Percentiles rank a stretch among this genome's conserved stretches.
Conservation (phyloP, 345 rosid genomes). For the Hypericum androsaemum region DNA sequence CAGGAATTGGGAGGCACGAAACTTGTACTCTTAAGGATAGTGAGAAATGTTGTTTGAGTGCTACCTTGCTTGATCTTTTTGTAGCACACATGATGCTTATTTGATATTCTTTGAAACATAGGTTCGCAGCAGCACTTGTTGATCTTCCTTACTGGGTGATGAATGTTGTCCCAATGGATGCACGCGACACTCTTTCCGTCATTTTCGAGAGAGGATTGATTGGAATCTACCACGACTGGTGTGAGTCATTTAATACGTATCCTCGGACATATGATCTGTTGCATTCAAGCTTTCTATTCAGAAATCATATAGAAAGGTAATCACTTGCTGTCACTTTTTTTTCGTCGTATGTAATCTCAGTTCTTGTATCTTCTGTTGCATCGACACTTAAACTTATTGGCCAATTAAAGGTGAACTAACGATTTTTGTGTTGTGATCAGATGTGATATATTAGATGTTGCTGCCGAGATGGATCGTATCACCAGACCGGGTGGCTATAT, state of each 20-base stretch:
- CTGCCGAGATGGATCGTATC: constrained; percentile 66
- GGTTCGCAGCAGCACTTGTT: constrained; percentile 75
- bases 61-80: not conserved
- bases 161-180: constrained; percentile 71
- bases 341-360: not conserved
- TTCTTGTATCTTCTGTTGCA: not conserved
- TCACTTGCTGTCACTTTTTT: not conserved
- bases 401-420: too few relatives aligned
- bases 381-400: too few relatives aligned
- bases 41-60: too few relatives aligned
- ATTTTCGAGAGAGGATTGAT: constrained; percentile 76
- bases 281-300: constrained; percentile 64
- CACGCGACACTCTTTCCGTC: constrained; percentile 51
- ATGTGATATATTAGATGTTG: constrained; percentile 49
- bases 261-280: constrained; percentile 79
- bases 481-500: constrained; percentile 74
- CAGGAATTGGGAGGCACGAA: too few relatives aligned
- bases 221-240: constrained; percentile 88
- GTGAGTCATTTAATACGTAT: constrained; percentile 73
- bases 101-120: constrained; percentile 15
- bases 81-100: not conserved
- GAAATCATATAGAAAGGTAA: constrained; percentile 45
- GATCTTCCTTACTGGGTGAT: constrained; percentile 74
- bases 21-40: too few relatives aligned
- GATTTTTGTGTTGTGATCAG: constrained; percentile 25